Evolutionary conservation across 768 basidiomycete genomes (phyloP).

Genomic region (Kwoniella sp.): DNA sequence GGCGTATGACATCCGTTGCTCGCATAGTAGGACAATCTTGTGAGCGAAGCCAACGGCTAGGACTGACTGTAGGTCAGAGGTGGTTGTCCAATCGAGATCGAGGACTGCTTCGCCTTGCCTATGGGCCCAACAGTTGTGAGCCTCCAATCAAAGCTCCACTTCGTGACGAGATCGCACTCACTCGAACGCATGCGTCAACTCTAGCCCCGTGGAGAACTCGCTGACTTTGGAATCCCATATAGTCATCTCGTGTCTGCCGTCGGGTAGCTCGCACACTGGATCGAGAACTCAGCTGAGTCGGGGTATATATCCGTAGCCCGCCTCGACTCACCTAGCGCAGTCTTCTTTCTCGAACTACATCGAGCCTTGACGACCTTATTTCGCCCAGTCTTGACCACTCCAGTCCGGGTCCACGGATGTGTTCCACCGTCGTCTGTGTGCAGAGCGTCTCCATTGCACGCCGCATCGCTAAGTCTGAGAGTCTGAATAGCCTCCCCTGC

Average conservation of each 20-base stretch:
- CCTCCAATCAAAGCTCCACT: too few relatives aligned
- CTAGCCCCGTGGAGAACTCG: conserved; percentile 85
- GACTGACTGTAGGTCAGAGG: conserved; percentile 82
- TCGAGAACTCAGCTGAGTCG: too few relatives aligned
- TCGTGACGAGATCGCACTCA: conserved; percentile 54
- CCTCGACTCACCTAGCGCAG: conserved; percentile 67
- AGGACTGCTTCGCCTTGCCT: conserved; percentile 53
- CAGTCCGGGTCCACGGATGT: conserved; percentile 53
- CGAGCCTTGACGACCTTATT: conserved; percentile 64
- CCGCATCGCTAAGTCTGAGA: conserved; percentile 10
- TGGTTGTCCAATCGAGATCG: conserved; percentile 90
- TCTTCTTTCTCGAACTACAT: conserved; percentile 88
- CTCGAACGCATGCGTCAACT: conserved; percentile 64
- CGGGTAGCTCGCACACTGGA: conserved; percentile 60
- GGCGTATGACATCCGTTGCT: conserved; percentile 88
- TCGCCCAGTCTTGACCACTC: conserved; percentile 61
- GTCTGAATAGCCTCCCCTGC: conserved; percentile 3
- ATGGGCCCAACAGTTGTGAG: neutral
- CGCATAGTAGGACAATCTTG: conserved; percentile 79
- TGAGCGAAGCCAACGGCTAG: conserved; percentile 80
- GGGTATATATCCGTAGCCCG: too few relatives aligned
- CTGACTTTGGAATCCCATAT: conserved; percentile 96
- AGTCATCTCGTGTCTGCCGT: conserved; percentile 69
- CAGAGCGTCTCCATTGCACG: conserved; percentile 54
- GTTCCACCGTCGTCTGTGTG: conserved; percentile 35